Base-by-base conservation (phyloP, 306 rosid species). In the Parietaria judaica region DNA sequence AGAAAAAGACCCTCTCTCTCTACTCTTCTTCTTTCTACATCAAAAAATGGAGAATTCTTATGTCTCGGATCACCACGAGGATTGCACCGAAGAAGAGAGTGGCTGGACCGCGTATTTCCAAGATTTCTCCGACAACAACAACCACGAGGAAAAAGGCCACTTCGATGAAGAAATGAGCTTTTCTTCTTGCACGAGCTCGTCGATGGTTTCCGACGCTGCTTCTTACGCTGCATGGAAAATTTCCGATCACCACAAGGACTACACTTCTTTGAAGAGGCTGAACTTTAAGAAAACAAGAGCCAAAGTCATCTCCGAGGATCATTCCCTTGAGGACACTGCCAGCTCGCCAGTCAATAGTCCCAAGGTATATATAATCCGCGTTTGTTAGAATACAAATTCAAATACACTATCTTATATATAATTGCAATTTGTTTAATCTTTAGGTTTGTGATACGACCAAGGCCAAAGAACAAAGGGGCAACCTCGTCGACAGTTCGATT, bases 51-150 rank as follows among this genome's bases (percentile, higher is more conserved):
- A 83, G 63, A 79, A 80, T 43, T 83, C 85, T 66, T n/a, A 58
- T 45, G 58, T 46, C 64, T 79, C 88, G 47, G 60, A 56, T 15
- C 9, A 54, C 5, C n/a, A 11, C n/a, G 41, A 56, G 35, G 36
- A 16, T 54, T 11, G 50, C 58, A 44, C 63, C 52, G 5, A 49
- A 49, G 81, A 81, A 12, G 96, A 88, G 73, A 92, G 98, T 78
- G 98, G 96, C 31, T 92, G 98, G 98, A 92, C 98, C 39, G 61
- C 87, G 13, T 92, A 92, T 66, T 79, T 92, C 10, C 86, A 92
- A 69, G 95, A 84, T 54, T 81, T 84, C 75, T 80, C 89, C 37
- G 62, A 65, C 49, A 41, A 16, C 5, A 59, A 17, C 13, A 49
- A 36, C 2, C 6, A 48, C 15, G 39, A 36, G 5, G 60, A 23